phyloP scores from a whole-genome alignment of 768 basidiomycete species.

The Lactifluus hygrophoroides region DNA sequence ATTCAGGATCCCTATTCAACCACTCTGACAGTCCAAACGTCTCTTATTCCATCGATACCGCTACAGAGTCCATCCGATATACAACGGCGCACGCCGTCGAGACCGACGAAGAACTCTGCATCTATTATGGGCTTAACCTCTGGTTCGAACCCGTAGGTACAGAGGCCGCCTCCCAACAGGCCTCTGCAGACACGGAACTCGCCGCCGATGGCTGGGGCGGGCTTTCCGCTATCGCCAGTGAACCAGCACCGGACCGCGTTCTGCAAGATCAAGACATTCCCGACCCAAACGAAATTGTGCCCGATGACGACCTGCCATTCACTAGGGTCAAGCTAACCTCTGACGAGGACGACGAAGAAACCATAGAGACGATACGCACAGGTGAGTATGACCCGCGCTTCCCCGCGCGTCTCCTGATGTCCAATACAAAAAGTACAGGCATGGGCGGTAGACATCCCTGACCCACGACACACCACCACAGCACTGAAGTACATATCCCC shows the following conservation, averaged over 20 bases:
- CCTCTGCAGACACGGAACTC: background rate
- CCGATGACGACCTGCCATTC: conserved; percentile 60
- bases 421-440: conserved; percentile 42
- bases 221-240: conserved; percentile 26
- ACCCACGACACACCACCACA: conserved; percentile 46
- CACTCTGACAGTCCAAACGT: conserved; percentile 66
- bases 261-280: conserved; percentile 25
- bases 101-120: conserved; percentile 66
- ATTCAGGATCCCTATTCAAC: conserved; percentile 72
- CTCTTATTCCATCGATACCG: conserved; percentile 47
- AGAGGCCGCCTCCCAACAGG: background rate
- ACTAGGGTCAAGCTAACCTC: conserved; percentile 47
- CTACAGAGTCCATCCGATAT: conserved; percentile 54
- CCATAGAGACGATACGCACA: conserved; percentile 46
- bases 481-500: conserved; percentile 48
- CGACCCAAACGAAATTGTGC: conserved; percentile 39
- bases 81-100: conserved; percentile 44
- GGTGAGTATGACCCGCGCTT: conserved; percentile 29
- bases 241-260: conserved; percentile 15
- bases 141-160: conserved; percentile 48
- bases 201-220: conserved; percentile 42
- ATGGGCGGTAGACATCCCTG: conserved; percentile 71
- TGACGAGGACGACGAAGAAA: conserved; percentile 54
- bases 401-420: conserved; percentile 1
- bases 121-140: conserved; percentile 63